Base-by-base conservation (phyloP, 176 grass and related monocot species). In the Carex littledalei region DNA sequence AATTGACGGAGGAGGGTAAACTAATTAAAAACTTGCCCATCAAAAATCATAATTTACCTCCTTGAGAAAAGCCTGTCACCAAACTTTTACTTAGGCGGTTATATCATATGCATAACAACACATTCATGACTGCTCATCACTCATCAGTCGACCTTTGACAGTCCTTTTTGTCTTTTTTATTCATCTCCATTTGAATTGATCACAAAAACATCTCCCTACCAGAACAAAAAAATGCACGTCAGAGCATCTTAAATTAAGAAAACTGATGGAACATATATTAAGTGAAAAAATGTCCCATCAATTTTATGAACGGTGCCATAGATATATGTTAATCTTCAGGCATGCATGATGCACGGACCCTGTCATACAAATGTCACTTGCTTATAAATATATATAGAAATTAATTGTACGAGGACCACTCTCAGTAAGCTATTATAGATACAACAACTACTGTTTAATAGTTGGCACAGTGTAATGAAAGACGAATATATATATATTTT, bases 31-130 rank as follows among this genome's bases (percentile, higher is more conserved):
- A 45, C 6, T 71, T 71, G 8, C 15, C 39, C 68, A 72, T 39
- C 18, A 72, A 37, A 26, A 52, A 24, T 16, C 24, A 78, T 34
- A 55, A 78, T 57, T 78, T 31, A 57, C 74, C 52, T 18, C 74
- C 52, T 34, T 34, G 2, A 78, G 24, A 34, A 77, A 78, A 78
- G 74, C 26, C 74, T 78, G 74, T 34, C 52, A 18, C 14, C 50
- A 56, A 78, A 57, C 24, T 31, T 15, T 78, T 78, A 78, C 22
- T 50, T 53, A 57, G 74, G 74, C 74, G 74, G 74, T 26, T 78
- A 78, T 57, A 55, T 78, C 34, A 78, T 57, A 55, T 78, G 52
- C 74, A 55, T 24, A 78, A 52, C 74, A 78, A 21, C 74, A 57
- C 74, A 78, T 78, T 78, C 21, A 78, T 78, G 15, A 4, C 50